Conservation (phyloP, 2,329 filamentous ascomycete species). For the Phoma sp. region DNA sequence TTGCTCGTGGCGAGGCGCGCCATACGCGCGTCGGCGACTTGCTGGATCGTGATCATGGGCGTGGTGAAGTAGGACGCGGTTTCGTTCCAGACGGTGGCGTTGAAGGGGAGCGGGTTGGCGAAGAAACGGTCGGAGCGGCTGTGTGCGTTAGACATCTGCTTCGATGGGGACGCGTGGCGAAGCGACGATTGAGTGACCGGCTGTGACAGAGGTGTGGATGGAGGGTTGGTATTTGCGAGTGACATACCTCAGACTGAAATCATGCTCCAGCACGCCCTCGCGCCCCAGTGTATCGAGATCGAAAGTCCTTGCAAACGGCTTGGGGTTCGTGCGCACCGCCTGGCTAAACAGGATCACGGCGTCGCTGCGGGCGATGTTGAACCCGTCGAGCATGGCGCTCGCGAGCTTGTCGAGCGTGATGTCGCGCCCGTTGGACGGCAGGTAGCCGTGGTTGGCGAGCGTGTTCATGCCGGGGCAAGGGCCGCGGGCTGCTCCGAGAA, state of each 20-base stretch:
- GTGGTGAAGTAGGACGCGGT: slow-evolving; percentile 12
- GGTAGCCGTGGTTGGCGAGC: background rate
- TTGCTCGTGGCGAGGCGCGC: slow-evolving; percentile 9
- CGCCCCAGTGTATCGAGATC: slow-evolving; percentile 12
- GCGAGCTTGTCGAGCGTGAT: slow-evolving; percentile 15
- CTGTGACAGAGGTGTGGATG: no score
- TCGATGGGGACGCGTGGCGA: no score
- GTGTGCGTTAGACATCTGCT: background rate
- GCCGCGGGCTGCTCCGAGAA: slow-evolving; percentile 8
- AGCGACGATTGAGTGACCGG: no score
- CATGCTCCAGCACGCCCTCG: slow-evolving; percentile 12
- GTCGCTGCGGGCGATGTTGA: slow-evolving; percentile 16
- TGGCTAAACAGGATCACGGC: slow-evolving; percentile 15
- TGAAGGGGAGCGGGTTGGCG: slow-evolving; percentile 14
- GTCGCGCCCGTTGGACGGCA: background rate
- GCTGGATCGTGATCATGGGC: slow-evolving; percentile 9
- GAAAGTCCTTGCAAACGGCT: slow-evolving; percentile 7
- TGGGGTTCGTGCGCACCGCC: slow-evolving; percentile 12
- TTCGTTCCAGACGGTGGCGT: slow-evolving; percentile 14
- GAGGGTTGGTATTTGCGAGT: no score
- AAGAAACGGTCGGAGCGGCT: slow-evolving; percentile 16
- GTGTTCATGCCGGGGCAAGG: slow-evolving; percentile 1
- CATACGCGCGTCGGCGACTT: background rate
- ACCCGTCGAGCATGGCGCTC: slow-evolving; percentile 12
- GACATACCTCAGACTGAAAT: slow-evolving; percentile 13